A percentile compares a stretch with the other conserved stretches of the same genome.
Conservation (phyloP, 306 rosid genomes). For the Styphnolobium japonicum region DNA sequence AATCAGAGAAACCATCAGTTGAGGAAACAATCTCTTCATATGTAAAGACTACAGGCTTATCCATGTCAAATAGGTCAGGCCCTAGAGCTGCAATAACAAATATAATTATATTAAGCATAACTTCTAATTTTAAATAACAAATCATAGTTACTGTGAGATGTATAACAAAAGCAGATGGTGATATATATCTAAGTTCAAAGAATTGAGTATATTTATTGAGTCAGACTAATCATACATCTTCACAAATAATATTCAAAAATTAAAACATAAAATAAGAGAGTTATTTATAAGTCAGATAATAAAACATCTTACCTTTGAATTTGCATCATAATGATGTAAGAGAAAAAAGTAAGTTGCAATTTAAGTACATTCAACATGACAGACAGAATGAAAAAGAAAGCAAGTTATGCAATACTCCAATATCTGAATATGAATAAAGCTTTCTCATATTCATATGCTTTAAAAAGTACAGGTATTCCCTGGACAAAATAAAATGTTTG, state of each 20-base stretch:
- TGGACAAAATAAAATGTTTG: too few relatives aligned
- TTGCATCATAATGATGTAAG: not conserved
- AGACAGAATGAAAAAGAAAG: not conserved
- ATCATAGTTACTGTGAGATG: not conserved
- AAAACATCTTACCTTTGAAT: not conserved
- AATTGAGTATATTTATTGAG: not conserved
- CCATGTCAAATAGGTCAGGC: slow-evolving; percentile 68
- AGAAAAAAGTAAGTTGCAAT: not conserved
- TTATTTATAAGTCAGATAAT: not conserved
- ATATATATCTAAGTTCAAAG: not conserved
- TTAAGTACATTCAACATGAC: not conserved
- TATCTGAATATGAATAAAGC: not conserved
- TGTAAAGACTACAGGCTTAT: slow-evolving; percentile 76
- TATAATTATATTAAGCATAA: not conserved
- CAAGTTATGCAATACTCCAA: not conserved
- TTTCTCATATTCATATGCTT: not conserved
- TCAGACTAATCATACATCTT: not conserved
- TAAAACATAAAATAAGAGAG: not conserved
- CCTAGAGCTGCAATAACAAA: slow-evolving; percentile 59
- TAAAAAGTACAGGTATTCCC: not conserved
- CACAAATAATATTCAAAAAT: not conserved
- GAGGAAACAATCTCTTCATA: slow-evolving; percentile 72
- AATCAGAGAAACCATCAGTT: slow-evolving; percentile 85
- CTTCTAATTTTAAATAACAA: slow-evolving; percentile 7
- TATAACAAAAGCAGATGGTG: not conserved